Conservation (phyloP, 805 yeast species). For the Saturnispora dispora region DNA sequence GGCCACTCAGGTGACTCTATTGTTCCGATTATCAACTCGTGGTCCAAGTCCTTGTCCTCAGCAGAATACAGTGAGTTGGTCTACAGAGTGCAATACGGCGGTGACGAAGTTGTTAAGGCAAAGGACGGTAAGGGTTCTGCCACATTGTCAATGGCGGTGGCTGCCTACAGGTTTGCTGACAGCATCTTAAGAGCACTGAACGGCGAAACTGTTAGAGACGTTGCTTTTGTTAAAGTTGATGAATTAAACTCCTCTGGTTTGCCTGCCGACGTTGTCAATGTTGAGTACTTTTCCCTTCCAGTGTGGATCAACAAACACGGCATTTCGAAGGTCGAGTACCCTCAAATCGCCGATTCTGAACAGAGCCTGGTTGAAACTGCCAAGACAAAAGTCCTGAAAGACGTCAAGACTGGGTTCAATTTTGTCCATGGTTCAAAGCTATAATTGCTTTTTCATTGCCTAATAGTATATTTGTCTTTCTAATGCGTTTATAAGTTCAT, state of each 20-base stretch:
- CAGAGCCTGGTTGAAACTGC: slow-evolving; percentile 73
- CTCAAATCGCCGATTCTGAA: slow-evolving; percentile 41
- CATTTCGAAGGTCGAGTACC: slow-evolving; percentile 24
- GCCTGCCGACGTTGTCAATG: slow-evolving; percentile 27
- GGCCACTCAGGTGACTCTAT: slow-evolving; percentile 97
- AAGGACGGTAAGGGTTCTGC: slow-evolving; percentile 81
- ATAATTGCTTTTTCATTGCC: not conserved
- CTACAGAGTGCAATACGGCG: slow-evolving; percentile 88
- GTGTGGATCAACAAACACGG: slow-evolving; percentile 29
- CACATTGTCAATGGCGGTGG: slow-evolving; percentile 79
- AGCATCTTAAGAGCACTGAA: slow-evolving; percentile 48
- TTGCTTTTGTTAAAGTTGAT: slow-evolving; percentile 45
- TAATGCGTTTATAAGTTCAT: not conserved
- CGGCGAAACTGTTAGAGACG: slow-evolving; percentile 37
- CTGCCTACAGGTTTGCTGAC: slow-evolving; percentile 67
- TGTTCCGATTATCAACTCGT: slow-evolving; percentile 83
- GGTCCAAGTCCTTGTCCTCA: slow-evolving; percentile 51
- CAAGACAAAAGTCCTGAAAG: slow-evolving; percentile 79
- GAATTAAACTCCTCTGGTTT: slow-evolving; percentile 42
- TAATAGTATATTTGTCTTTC: not conserved
- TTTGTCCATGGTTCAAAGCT: slow-evolving; percentile 40
- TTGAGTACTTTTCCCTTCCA: slow-evolving; percentile 42
- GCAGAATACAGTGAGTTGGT: slow-evolving; percentile 61
- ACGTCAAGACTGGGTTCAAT: slow-evolving; percentile 88
- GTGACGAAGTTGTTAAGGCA: slow-evolving; percentile 83